Evolutionary conservation across 176 grass and related monocot species (phyloP), one percentile per base, ranked within the genome.

Genomic region (Secale cereale): DNA sequence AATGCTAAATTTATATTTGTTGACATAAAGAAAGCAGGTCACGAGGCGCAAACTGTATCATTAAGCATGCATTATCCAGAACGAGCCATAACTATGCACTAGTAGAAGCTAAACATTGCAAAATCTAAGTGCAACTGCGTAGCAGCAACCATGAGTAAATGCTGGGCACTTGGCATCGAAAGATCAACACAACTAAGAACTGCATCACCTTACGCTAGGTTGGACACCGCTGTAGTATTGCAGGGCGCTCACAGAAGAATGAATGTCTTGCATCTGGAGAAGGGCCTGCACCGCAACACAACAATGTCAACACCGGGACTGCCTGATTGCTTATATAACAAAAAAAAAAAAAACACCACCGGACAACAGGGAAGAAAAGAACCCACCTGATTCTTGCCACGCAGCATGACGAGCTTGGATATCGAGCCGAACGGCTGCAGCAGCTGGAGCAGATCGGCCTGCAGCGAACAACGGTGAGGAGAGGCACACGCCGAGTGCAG

Each of bases 241-340:
- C 70, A 99, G 87, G 7, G 91, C 97, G 71, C 67, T 89, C 12
- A 92, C 78, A n/a, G 97, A 87, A 22, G 92, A 82, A 65, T 93
- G 78, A 67, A 99, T 76, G 82, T 96, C 93, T 71, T 99, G 90
- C 97, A 96, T 96, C 85, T 96, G 97, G 29, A 99, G 90, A 90
- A 96, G 89, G 79, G 97, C 93, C 97, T 99, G 30, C 1, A 8
- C 6, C 33, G 23, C 70, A 83, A 77, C 31, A 89, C 28, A 63
- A 60, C 16, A 64, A 87, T 22, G 67, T 19, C 14, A 78, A 65
- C 7, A 43, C 22, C 28, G 15, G 22, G 46, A 1, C 11, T 62
- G 60, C 56, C 32, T 23, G 67, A 39, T 17, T 70, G 15, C 13
- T 67, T 19, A n/a, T n/a, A n/a, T n/a, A 48, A 28, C 70, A 39